Evolutionary conservation across 495 filamentous ascomycete genomes (phyloP).

Genomic region (Trichoderma orchidacearum): DNA sequence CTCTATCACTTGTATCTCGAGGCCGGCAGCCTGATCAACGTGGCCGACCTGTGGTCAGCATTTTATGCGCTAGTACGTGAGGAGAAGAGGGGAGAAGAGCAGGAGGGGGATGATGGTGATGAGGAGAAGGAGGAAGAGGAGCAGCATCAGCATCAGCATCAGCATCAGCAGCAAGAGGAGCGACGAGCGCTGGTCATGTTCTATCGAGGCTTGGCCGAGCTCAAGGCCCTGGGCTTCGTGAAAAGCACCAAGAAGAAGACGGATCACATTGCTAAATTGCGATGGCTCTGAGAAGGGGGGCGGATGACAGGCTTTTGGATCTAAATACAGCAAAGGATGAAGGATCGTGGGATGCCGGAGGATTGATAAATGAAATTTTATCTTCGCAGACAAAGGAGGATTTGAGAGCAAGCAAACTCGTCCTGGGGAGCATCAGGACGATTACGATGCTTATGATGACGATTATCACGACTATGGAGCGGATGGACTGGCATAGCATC

Average conservation of each 20-base stretch:
- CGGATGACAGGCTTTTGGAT: neutral
- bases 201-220: slow-evolving; percentile 69
- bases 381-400: no score
- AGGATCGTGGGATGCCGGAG: no score
- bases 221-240: slow-evolving; percentile 73
- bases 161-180: slow-evolving; percentile 17
- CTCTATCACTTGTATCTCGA: slow-evolving; percentile 88
- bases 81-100: slow-evolving; percentile 41
- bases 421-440: no score
- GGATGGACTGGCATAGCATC: no score
- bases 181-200: slow-evolving; percentile 55
- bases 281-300: slow-evolving; percentile 19
- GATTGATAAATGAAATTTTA: no score
- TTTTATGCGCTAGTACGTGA: slow-evolving; percentile 65
- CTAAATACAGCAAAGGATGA: neutral
- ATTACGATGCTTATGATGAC: no score
- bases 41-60: slow-evolving; percentile 78
- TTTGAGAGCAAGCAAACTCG: no score
- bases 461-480: no score
- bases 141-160: slow-evolving; percentile 17
- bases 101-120: slow-evolving; percentile 7
- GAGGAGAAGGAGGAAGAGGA: slow-evolving; percentile 9
- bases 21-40: slow-evolving; percentile 76
- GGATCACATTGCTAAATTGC: slow-evolving; percentile 77
- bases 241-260: slow-evolving; percentile 83